Conservation (phyloP, 2,329 filamentous ascomycete species). For the Immersiporthe knoxdaviesiana region DNA sequence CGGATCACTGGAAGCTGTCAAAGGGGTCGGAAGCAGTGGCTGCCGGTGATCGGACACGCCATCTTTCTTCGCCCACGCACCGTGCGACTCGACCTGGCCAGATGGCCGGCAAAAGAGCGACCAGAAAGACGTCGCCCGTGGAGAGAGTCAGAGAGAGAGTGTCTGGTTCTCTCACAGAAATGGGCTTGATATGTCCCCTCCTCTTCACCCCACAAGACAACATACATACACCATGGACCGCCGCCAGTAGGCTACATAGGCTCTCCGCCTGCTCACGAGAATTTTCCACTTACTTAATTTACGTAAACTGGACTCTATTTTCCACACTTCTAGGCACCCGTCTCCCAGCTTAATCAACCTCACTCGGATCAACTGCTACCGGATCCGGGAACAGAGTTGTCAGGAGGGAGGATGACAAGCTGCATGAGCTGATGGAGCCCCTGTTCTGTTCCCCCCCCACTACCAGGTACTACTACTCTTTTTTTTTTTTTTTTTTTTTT, state of each 20-base stretch:
- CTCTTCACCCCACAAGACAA: background rate
- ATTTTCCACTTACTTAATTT: background rate
- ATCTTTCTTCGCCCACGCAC: background rate
- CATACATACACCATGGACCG: background rate
- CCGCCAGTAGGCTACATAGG: background rate
- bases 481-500: background rate
- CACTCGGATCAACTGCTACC: background rate
- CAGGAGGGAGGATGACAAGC: background rate
- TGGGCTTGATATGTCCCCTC: background rate
- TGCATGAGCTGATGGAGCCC: constrained; percentile 6
- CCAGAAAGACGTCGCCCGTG: background rate
- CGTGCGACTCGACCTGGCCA: background rate
- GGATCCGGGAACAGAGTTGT: background rate
- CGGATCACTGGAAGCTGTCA: no score
- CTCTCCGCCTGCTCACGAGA: background rate
- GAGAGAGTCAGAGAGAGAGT: no score
- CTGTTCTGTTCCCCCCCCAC: background rate
- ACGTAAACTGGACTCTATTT: background rate
- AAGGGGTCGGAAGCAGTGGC: background rate
- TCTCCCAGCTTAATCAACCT: background rate
- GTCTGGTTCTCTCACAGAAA: no score
- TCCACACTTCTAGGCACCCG: background rate
- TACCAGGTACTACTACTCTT: background rate
- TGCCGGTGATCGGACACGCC: background rate
- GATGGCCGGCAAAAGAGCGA: background rate